A percentile compares a stretch with the other conserved stretches of the same genome.
These are phyloP conservation scores for Phaeosphaeria sp. DNA, from an alignment of 2,329 filamentous ascomycete genomes.

Conservation along the genomic window DNA sequence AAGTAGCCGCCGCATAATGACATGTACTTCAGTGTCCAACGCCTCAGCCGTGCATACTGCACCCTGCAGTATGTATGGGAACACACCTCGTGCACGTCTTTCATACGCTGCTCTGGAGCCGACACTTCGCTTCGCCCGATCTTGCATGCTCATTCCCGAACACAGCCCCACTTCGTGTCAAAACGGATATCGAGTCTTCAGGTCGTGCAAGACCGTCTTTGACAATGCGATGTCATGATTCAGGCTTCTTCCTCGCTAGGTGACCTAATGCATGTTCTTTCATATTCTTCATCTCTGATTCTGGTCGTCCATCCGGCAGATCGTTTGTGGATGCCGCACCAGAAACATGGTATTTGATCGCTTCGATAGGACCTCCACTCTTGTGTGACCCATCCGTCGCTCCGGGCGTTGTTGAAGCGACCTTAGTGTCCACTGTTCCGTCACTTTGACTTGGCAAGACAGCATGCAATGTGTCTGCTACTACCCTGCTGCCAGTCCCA, in stretches of 20 bases:
- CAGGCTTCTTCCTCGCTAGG: conserved; percentile 25
- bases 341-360: conserved; percentile 38
- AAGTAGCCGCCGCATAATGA: conserved; percentile 4
- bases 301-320: conserved; percentile 51
- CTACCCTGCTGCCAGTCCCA: conserved; percentile 23
- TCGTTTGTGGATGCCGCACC: conserved; percentile 48
- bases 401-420: conserved; percentile 8
- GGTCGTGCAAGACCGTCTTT: neutral
- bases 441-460: conserved; percentile 25
- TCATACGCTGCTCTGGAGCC: conserved; percentile 32
- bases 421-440: conserved; percentile 8
- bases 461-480: conserved; percentile 14
- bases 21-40: conserved; percentile 22
- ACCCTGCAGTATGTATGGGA: conserved; percentile 29
- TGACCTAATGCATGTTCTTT: conserved; percentile 45
- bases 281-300: conserved; percentile 47
- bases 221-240: conserved; percentile 18
- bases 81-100: conserved; percentile 24
- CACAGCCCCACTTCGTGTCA: conserved; percentile 8
- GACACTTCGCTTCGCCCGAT: conserved; percentile 8
- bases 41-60: conserved; percentile 34
- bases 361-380: conserved; percentile 19
- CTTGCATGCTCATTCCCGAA: conserved; percentile 12
- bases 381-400: conserved; percentile 23
- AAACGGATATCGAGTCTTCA: neutral